phyloP scores from a whole-genome alignment of 2,329 filamentous ascomycete genomes.

The Stemphylium lycopersici region DNA sequence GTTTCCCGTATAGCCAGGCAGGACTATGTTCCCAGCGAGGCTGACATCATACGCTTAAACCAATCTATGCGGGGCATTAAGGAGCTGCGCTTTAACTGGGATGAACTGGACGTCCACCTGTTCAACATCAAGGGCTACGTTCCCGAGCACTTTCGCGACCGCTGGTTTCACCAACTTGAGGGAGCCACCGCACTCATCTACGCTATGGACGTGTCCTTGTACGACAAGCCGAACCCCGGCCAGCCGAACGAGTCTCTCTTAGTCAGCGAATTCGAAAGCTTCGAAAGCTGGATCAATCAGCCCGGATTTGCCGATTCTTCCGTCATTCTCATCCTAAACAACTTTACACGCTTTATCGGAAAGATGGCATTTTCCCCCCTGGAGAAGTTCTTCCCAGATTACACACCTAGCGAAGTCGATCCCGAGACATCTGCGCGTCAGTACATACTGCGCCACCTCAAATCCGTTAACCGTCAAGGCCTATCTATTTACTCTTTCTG shows the following conservation, averaged over 20 bases:
- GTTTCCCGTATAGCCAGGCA: constrained; percentile 30
- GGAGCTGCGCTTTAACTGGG: constrained; percentile 46
- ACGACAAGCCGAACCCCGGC: constrained; percentile 40
- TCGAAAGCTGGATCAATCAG: constrained; percentile 40
- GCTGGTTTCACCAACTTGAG: constrained; percentile 48
- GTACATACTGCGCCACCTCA: constrained; percentile 42
- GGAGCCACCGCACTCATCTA: constrained; percentile 41
- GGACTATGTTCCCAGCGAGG: constrained; percentile 42
- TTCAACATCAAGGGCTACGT: constrained; percentile 45
- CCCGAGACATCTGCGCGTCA: constrained; percentile 37
- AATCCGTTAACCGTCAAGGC: constrained; percentile 37
- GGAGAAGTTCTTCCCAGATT: constrained; percentile 40
- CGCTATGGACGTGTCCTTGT: constrained; percentile 41
- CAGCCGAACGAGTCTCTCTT: constrained; percentile 37
- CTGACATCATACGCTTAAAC: constrained; percentile 45
- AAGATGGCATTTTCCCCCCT: constrained; percentile 41
- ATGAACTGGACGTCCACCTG: constrained; percentile 43
- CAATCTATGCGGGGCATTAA: constrained; percentile 39
- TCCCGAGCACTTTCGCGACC: constrained; percentile 40
- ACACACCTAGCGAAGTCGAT: constrained; percentile 23
- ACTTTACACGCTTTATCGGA: constrained; percentile 43
- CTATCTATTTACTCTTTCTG: constrained; percentile 46
- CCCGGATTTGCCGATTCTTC: constrained; percentile 36
- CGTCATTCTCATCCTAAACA: constrained; percentile 44
- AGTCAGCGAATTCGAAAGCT: constrained; percentile 38